Evolutionary conservation across 2,329 filamentous ascomycete species (phyloP), one percentile per base, ranked within the genome.

Genomic region (Colletotrichum limetticola): DNA sequence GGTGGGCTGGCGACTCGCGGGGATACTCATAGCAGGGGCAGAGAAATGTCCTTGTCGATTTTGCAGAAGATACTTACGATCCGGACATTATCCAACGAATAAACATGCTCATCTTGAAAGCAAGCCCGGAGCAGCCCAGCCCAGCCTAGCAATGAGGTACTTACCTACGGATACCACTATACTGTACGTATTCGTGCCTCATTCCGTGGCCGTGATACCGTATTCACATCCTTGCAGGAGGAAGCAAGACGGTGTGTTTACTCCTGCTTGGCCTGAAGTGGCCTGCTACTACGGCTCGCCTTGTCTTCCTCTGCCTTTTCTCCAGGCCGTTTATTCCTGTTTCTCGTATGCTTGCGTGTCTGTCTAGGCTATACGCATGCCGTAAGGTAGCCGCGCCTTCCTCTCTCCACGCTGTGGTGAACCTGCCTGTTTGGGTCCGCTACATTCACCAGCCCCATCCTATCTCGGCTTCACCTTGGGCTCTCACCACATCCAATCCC

Each of bases 401-500:
- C 30, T 9, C n/a, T 6, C 19, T 42, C 5, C 12, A 28, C 5
- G 30, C 14, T 14, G 53, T 26, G 60, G 11, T 63, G 62, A 55
- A 22, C 32, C 49, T 37, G 28, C 22, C 62, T n/a, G n/a, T 53
- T n/a, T 37, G 4, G n/a, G 24, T 35, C 28, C 28, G 26, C 42
- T 59, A 16, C 68, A 53, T 60, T 53, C 58, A 42, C 24, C 42
- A 32, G 32, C 60, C 28, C 42, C 52, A 68, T 30, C 66, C 57
- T 37, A 22, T 19, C 53, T 35, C 53, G 42, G n/a, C 65, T 37
- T 16, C 65, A 28, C 35, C 32, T 57, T 61, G 42, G 55, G 49
- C 60, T 55, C 30, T 53, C 53, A 19, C 59, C 70, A 56, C 59
- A 46, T 49, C 66, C 14, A 4, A 6, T 46, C 19, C 42, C 8